phyloP scores from a whole-genome alignment of 1,139 yeast species.

The Yamadazyma oceani region DNA sequence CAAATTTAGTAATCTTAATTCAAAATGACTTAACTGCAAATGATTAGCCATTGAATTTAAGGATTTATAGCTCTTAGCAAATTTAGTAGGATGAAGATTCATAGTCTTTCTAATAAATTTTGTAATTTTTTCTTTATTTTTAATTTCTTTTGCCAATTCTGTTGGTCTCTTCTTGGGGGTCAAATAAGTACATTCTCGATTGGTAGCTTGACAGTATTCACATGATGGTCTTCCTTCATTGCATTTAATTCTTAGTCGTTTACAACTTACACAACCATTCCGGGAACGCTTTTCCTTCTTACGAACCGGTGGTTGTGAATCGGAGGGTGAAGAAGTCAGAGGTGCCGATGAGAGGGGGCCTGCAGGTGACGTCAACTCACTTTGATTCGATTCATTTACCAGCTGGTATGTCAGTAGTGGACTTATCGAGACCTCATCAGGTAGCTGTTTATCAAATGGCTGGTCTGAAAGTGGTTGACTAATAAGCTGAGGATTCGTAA shows the following conservation, averaged over 20 bases:
- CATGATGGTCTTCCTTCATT: slow-evolving; percentile 35
- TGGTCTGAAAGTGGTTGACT: too few species aligned
- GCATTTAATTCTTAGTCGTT: slow-evolving; percentile 32
- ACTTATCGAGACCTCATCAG: too few species aligned
- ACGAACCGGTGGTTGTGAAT: too few species aligned
- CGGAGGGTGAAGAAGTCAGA: too few species aligned
- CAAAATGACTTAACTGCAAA: slow-evolving; percentile 3
- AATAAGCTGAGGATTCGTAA: too few species aligned
- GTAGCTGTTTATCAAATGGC: too few species aligned
- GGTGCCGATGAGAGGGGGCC: too few species aligned
- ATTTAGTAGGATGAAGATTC: neutral
- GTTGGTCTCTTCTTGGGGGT: slow-evolving; percentile 3
- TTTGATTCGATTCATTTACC: too few species aligned
- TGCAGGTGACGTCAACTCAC: too few species aligned
- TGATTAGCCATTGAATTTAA: slow-evolving; percentile 6
- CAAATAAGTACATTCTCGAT: slow-evolving; percentile 30
- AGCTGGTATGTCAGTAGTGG: too few species aligned
- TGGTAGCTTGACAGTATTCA: slow-evolving; percentile 39
- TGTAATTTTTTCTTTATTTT: neutral
- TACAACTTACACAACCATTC: slow-evolving; percentile 34
- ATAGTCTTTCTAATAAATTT: neutral
- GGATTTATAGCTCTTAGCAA: neutral
- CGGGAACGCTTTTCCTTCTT: slow-evolving; percentile 23
- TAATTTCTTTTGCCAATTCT: neutral
- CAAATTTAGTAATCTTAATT: slow-evolving; percentile 4